Conservation (phyloP, 129 eudicot species). For the Flaveria linearis region DNA sequence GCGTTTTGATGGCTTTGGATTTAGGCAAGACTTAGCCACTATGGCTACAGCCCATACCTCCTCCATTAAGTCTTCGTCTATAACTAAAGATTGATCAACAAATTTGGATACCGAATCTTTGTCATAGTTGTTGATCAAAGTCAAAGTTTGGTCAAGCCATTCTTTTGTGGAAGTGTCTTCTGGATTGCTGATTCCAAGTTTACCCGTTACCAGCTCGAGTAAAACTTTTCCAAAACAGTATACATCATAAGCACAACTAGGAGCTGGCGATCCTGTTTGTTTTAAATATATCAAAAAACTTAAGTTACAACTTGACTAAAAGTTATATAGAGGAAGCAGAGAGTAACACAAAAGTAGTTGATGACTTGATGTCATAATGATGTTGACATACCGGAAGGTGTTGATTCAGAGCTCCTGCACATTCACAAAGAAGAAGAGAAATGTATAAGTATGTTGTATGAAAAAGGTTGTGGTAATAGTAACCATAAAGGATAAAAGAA, state of each 20-base stretch:
- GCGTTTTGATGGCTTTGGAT: constrained; percentile 68
- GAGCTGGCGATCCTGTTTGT: constrained; percentile 47
- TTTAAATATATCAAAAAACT: not conserved
- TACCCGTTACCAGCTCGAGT: constrained; percentile 81
- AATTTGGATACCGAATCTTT: constrained; percentile 60
- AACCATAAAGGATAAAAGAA: too few species aligned
- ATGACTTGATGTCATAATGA: constrained; percentile 15
- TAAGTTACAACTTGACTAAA: constrained; percentile 6
- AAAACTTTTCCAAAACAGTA: constrained; percentile 83
- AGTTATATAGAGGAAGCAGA: not conserved
- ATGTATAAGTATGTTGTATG: constrained; percentile 20
- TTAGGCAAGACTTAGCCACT: constrained; percentile 78
- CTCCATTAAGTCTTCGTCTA: constrained; percentile 78
- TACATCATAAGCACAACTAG: constrained; percentile 69
- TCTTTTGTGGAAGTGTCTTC: constrained; percentile 49
- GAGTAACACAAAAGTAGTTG: not conserved
- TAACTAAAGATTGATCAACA: constrained; percentile 57
- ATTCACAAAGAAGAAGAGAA: constrained; percentile 20
- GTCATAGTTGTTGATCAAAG: constrained; percentile 54
- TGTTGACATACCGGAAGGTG: constrained; percentile 51
- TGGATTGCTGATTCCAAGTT: constrained; percentile 56
- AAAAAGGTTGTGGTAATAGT: not conserved
- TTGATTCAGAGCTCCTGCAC: constrained; percentile 54
- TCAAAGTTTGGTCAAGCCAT: constrained; percentile 58
- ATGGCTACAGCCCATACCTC: constrained; percentile 94